A percentile compares a stretch with the other conserved stretches of the same genome.
These are phyloP conservation scores for Penicillium canescens DNA, from an alignment of 495 filamentous ascomycete genomes.

Conservation along the genomic window DNA sequence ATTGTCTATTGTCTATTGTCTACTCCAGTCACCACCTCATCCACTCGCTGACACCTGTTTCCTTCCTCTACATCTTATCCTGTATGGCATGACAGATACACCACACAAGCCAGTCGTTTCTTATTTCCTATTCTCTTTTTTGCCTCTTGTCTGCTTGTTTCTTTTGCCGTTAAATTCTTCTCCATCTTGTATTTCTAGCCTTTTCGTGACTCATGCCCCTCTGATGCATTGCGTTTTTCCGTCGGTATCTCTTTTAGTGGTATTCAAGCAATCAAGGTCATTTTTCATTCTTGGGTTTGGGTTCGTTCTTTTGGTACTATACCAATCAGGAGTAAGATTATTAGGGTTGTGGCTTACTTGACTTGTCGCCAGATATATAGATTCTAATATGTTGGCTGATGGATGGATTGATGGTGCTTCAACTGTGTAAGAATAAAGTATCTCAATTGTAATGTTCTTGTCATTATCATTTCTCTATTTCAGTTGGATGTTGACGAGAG, in stretches of 20 bases:
- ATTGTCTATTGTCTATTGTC: slow-evolving; percentile 10
- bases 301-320: too few relatives aligned
- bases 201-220: not conserved
- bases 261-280: slow-evolving; percentile 1
- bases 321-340: too few relatives aligned
- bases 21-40: slow-evolving; percentile 5
- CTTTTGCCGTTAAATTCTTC: not conserved
- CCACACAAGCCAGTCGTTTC: not conserved
- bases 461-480: too few relatives aligned
- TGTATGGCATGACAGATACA: too few relatives aligned
- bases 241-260: slow-evolving; percentile 3
- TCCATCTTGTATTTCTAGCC: slow-evolving; percentile 9
- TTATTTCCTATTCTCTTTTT: slow-evolving; percentile 1
- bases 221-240: slow-evolving; percentile 1
- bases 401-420: too few relatives aligned
- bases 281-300: not conserved
- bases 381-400: too few relatives aligned
- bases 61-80: not conserved
- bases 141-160: not conserved
- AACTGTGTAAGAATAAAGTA: too few relatives aligned
- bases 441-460: too few relatives aligned
- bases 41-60: not conserved
- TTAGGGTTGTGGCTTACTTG: too few relatives aligned
- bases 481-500: too few relatives aligned
- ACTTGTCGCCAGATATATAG: too few relatives aligned